A percentile compares a stretch with the other conserved stretches of the same genome.
Conservation (phyloP, 2,329 filamentous ascomycete species). For the Chrysosphaeria jannelii region DNA sequence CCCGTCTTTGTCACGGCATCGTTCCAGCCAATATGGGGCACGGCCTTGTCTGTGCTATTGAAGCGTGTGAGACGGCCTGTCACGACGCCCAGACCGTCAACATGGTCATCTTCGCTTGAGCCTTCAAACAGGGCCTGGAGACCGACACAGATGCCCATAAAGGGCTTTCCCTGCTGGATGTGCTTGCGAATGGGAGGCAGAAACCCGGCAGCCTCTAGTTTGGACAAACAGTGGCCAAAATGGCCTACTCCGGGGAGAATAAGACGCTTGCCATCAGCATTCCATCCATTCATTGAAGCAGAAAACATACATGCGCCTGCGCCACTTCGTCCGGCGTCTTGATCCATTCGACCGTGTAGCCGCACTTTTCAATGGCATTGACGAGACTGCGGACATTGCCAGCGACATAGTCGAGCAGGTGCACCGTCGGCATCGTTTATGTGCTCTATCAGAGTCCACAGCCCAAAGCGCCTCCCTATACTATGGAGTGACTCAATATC, state of each 20-base stretch:
- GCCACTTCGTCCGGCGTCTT: slow-evolving; percentile 56
- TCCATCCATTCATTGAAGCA: background rate
- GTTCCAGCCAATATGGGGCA: slow-evolving; percentile 99
- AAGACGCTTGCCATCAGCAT: slow-evolving; percentile 33
- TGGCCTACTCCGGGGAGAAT: slow-evolving; percentile 92
- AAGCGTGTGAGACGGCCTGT: slow-evolving; percentile 45
- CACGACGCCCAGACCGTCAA: slow-evolving; percentile 48
- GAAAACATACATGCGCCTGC: slow-evolving; percentile 43
- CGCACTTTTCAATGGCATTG: slow-evolving; percentile 90
- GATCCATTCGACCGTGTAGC: slow-evolving; percentile 83
- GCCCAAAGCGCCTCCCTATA: too few relatives aligned
- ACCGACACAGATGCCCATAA: slow-evolving; percentile 93
- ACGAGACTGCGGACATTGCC: slow-evolving; percentile 88
- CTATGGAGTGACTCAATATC: too few relatives aligned
- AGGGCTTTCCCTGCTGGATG: slow-evolving; percentile 75
- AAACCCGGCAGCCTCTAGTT: slow-evolving; percentile 58
- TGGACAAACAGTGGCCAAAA: slow-evolving; percentile 81
- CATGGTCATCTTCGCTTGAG: slow-evolving; percentile 45
- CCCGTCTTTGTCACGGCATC: slow-evolving; percentile 22
- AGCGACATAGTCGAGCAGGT: slow-evolving; percentile 68
- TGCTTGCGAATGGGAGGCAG: slow-evolving; percentile 55
- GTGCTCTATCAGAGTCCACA: too few relatives aligned
- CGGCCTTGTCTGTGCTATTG: slow-evolving; percentile 47
- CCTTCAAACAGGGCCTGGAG: slow-evolving; percentile 70
- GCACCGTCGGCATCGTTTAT: slow-evolving; percentile 27